Percentiles rank a stretch among this genome's conserved stretches.
Evolutionary conservation across 164 flowering plant species (phyloP).

Genomic region (Aristolochia contorta): DNA sequence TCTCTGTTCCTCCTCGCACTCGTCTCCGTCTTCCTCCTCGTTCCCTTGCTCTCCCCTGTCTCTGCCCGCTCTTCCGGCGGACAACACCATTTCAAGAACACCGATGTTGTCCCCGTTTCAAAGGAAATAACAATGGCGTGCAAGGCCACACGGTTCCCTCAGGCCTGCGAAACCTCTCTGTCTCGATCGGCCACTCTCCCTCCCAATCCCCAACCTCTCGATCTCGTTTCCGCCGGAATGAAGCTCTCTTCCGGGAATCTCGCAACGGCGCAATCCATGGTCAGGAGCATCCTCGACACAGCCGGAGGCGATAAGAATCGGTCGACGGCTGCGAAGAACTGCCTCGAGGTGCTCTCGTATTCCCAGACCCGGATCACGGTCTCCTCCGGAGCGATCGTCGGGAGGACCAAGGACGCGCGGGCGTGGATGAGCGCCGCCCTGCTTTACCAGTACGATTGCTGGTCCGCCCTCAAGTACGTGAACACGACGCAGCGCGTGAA

Average conservation of each 20-base stretch:
- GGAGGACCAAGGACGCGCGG: slow-evolving; percentile 46
- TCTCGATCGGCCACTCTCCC: slow-evolving; percentile 16
- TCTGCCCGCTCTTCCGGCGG: neutral
- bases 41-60: neutral
- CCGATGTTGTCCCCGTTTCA: neutral
- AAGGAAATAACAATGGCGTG: slow-evolving; percentile 41
- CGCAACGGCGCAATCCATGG: slow-evolving; percentile 42
- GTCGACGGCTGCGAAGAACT: slow-evolving; percentile 44
- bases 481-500: slow-evolving; percentile 43
- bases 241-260: slow-evolving; percentile 34
- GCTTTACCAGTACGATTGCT: slow-evolving; percentile 58
- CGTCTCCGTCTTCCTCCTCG: slow-evolving; percentile 21
- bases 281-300: slow-evolving; percentile 28
- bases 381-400: slow-evolving; percentile 21
- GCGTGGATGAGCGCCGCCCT: slow-evolving; percentile 76
- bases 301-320: slow-evolving; percentile 40
- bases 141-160: slow-evolving; percentile 52
- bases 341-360: slow-evolving; percentile 38
- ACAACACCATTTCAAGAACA: neutral
- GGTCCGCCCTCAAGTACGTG: slow-evolving; percentile 58
- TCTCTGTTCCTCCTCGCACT: slow-evolving; percentile 23
- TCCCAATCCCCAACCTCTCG: slow-evolving; percentile 23
- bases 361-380: slow-evolving; percentile 29
- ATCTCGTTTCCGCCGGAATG: slow-evolving; percentile 41
- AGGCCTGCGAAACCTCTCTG: slow-evolving; percentile 38